Base-by-base conservation (phyloP, 495 filamentous ascomycete species). In the Tetracladium marchalianum region DNA sequence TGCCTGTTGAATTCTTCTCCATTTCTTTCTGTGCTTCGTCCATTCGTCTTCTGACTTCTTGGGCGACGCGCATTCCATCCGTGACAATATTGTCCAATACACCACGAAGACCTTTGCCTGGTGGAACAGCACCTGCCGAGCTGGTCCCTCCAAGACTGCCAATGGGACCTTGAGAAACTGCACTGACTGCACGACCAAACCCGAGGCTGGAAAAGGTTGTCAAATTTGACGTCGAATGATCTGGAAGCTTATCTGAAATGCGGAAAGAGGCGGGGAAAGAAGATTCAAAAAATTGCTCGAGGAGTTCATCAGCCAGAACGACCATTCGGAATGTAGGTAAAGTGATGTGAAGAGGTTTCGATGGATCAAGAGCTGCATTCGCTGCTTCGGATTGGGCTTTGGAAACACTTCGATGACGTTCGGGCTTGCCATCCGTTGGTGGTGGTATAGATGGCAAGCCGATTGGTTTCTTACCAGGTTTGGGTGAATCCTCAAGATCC, bases 241-340 rank as follows among this genome's bases (percentile, higher is more conserved):
- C 24, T 47, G 63, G 36, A 9, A 74, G 61, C 24, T 72, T 70
- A 44, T 76, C 68, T 22, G 66, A 56, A 43, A 76, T 64, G 46
- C 75, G 73, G 58, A 78, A 68, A 3, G 84, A 86, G 18, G 82
- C 71, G 0, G 81, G 81, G 50, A 84, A 79, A 11, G 78, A 74
- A 24, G 78, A 81, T 63, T 98, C 92, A 62, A 98, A 98, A 65
- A 98, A 98, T 54, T 87, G 81, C 57, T 98, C 90, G 11, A 98
- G 78, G 2, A 90, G 73, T 57, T 98, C 92, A 61, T 98, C 92
- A 47, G 92, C 92, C 16, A 98, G 77, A 37, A 98, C 82, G 18
- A 98, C 87, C 92, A 98, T 98, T 53, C 92, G 84, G 75, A 98
- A 98, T 16, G 92, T 98, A 0, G 93, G 93, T 8, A 98, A 79